A percentile compares a stretch with the other conserved stretches of the same genome.
Conservation (phyloP, 306 rosid species). For the Inga laurina region DNA sequence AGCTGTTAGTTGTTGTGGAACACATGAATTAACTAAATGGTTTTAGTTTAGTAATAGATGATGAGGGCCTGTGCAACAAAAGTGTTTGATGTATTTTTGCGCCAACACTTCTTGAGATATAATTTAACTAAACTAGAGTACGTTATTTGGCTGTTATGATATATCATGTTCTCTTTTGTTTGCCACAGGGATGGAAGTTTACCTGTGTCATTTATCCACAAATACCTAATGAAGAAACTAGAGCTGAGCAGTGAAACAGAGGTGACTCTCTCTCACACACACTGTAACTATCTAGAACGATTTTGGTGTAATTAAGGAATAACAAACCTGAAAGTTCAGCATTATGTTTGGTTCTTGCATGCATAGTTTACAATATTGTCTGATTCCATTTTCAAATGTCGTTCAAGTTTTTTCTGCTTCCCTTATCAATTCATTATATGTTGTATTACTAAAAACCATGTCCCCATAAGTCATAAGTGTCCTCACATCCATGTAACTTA, state of each 20-base stretch:
- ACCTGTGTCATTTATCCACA: constrained; percentile 62
- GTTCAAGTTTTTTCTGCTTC: constrained; percentile 13
- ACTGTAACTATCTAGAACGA: constrained; percentile 3
- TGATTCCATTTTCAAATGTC: background rate
- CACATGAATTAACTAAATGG: background rate
- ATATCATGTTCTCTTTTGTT: constrained; percentile 32
- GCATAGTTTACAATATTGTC: background rate
- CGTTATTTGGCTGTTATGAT: background rate
- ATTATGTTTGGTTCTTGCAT: background rate
- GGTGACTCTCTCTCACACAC: constrained; percentile 46
- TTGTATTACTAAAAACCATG: background rate
- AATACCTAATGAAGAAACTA: constrained; percentile 66
- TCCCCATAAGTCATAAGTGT: background rate
- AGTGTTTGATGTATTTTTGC: background rate
- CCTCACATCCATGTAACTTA: background rate
- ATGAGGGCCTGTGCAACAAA: background rate
- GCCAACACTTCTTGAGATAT: background rate
- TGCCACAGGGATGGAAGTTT: constrained; percentile 65
- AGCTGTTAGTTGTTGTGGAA: background rate
- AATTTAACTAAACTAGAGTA: background rate
- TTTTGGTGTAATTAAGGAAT: constrained; percentile 1
- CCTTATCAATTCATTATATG: background rate
- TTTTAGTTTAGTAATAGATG: background rate
- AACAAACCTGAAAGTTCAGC: background rate
- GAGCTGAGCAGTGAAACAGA: constrained; percentile 66